phyloP scores from a whole-genome alignment of 768 basidiomycete species.

The Auricularia heimuer region DNA sequence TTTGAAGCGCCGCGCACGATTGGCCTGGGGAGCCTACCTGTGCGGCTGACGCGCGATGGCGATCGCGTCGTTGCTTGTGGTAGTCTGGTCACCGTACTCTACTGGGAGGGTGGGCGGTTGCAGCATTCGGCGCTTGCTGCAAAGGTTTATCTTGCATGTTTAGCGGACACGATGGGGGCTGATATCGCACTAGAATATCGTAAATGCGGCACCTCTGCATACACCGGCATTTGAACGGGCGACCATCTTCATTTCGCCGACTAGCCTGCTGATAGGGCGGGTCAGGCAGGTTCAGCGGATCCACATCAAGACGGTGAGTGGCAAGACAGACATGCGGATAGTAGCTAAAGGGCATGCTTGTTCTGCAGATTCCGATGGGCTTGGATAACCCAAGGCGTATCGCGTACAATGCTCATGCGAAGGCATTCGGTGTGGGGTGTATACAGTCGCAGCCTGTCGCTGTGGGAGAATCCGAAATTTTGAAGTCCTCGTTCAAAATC shows the following conservation, averaged over 20 bases:
- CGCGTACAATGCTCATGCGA: slow-evolving; percentile 42
- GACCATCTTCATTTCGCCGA: slow-evolving; percentile 47
- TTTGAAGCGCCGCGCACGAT: background rate
- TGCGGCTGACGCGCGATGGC: slow-evolving; percentile 25
- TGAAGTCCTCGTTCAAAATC: slow-evolving; percentile 51
- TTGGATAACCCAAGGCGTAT: slow-evolving; percentile 62
- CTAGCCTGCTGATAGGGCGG: slow-evolving; percentile 52
- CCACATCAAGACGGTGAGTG: slow-evolving; percentile 65
- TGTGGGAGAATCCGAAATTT: slow-evolving; percentile 37
- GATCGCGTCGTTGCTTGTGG: slow-evolving; percentile 63
- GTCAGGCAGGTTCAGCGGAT: slow-evolving; percentile 64
- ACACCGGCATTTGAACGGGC: slow-evolving; percentile 38
- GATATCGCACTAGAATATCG: slow-evolving; percentile 35
- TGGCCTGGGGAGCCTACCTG: background rate
- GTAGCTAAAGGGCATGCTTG: too few relatives aligned
- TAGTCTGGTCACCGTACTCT: slow-evolving; percentile 58
- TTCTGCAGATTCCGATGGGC: slow-evolving; percentile 55
- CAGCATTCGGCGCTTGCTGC: slow-evolving; percentile 62
- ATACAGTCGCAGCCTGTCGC: slow-evolving; percentile 43
- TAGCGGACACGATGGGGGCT: background rate
- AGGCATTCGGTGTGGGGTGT: slow-evolving; percentile 59
- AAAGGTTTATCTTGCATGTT: slow-evolving; percentile 34
- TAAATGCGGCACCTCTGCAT: slow-evolving; percentile 42
- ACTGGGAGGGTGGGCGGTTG: slow-evolving; percentile 54
- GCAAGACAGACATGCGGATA: background rate